Base-by-base conservation (phyloP, 352 stramenopile genomes). In the Globisporangium polare region DNA sequence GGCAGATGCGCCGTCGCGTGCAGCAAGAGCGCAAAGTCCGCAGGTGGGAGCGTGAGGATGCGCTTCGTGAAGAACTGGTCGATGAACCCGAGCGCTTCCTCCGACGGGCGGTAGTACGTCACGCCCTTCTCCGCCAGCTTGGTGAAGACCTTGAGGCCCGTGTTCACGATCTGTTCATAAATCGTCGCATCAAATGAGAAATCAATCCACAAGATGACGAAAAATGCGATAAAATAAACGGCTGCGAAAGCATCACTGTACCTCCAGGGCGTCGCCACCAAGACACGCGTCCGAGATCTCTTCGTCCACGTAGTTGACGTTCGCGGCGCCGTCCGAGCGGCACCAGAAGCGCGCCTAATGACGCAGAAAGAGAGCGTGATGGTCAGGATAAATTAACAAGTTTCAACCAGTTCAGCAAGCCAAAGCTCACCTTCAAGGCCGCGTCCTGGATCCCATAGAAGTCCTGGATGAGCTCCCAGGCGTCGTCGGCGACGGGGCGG, bases 11-110 rank as follows among this genome's bases (percentile, higher is more conserved):
- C 66, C 41, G 78, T 75, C n/a, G 71, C 59, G 10, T 79, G 46
- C 31, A 94, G 58, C 31, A 93, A 57, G 35, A 56, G 71, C 13
- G 67, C 53, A 47, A 91, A 83, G 47, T 94, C 83, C 3, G 50
- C 26, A 6, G 64, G 46, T 2, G 71, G 61, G 15, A 92, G 69
- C 1, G 57, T 37, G 3, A 95, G 50, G 2, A 91, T 54, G 6
- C 92, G 83, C 68, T 95, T 92, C 0, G 78, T 92, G 62, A 98
- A 93, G 65, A 88, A 96, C 33, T 73, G 65, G n/a, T 95, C 80
- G 24, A 97, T 81, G 52, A 96, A 83, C 5, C 74, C 77, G 15
- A 98, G 72, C 27, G 80, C 89, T 49, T 98, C 92, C 57, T 96
- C 86, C 0, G 83, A 92, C 1, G 91, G 76, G 2, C 92, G 89